These are phyloP conservation scores for Pichia kluyveri DNA, from an alignment of 805 yeast species.

Conservation along the genomic window DNA sequence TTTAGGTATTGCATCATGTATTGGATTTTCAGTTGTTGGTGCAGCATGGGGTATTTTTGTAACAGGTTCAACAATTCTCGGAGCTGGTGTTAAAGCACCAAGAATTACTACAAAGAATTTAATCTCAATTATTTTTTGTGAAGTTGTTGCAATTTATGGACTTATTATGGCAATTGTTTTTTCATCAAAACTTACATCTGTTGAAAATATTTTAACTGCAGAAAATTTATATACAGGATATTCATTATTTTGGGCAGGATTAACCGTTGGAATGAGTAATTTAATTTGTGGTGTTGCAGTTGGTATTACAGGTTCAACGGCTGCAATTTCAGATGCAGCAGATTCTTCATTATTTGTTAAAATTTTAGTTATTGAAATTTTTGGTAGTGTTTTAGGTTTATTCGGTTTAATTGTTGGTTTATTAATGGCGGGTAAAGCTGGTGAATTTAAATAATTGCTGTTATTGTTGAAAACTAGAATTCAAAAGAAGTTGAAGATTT, in stretches of 20 bases:
- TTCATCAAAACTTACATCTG: slow-evolving; percentile 73
- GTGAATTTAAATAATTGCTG: slow-evolving; percentile 52
- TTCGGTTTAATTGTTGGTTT: slow-evolving; percentile 95
- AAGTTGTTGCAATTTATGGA: slow-evolving; percentile 97
- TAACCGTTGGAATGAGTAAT: slow-evolving; percentile 90
- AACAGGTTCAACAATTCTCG: slow-evolving; percentile 88
- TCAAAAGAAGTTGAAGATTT: no score
- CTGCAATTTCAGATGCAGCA: slow-evolving; percentile 96
- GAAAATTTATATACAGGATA: slow-evolving; percentile 91
- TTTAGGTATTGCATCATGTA: slow-evolving; percentile 81
- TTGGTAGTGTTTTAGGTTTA: slow-evolving; percentile 91
- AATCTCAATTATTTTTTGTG: slow-evolving; percentile 95
- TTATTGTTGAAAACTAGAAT: no score
- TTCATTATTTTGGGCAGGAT: slow-evolving; percentile 95
- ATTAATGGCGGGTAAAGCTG: slow-evolving; percentile 93
- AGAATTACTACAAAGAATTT: slow-evolving; percentile 95
- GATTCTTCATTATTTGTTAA: slow-evolving; percentile 92
- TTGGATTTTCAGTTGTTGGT: slow-evolving; percentile 90
- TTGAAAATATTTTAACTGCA: slow-evolving; percentile 61
- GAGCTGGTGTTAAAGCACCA: slow-evolving; percentile 98
- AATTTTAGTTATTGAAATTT: slow-evolving; percentile 93
- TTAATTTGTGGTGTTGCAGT: slow-evolving; percentile 95
- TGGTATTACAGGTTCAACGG: slow-evolving; percentile 97
- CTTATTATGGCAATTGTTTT: slow-evolving; percentile 96
- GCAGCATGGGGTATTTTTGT: slow-evolving; percentile 99